Base-by-base conservation (phyloP, 768 basidiomycete species). In the Boletus huronensis region DNA sequence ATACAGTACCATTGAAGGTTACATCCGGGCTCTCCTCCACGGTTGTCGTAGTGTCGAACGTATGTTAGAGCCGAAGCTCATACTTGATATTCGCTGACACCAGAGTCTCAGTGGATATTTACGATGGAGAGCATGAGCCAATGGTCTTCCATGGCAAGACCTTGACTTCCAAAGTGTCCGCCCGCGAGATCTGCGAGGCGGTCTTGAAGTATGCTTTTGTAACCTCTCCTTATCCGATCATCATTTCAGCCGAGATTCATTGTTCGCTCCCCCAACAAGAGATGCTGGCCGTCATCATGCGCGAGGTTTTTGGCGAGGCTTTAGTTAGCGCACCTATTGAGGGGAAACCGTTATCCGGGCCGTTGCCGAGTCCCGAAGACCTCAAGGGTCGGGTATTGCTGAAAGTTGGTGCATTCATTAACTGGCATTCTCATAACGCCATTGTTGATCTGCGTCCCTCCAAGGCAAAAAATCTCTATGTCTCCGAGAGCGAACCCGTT, bases 1-100 rank as follows among this genome's bases (percentile, higher is more conserved):
- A 5, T 83, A 87, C 29, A 93, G 90, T 57, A 94, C 94, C 0
- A 83, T 92, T 26, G 95, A 97, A 64, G 84, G 96, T 0, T 98
- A 98, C 67, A 93, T 98, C 52, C 79, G 96, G 0, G 94, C 94
- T 1, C 74, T 98, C 38, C 76, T 97, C 39, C 90, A 89, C 47
- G 83, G 91, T 34, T 96, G 94, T 67, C 82, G 95, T n/a, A 93
- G 90, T 52, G 95, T 98, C 28, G 95, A 98, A 71, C 70, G 95
- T 94, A 62, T 59, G 88, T 79, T n/a, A 29, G 48, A 32, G 6
- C 23, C 38, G n/a, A 44, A 46, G 29, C 42, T 32, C 42, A 40
- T 40, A 6, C 29, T 25, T 6, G 26, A 42, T 49, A 21, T 34
- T 44, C 8, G 43, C 32, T 48, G 28, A 52, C 38, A 9, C 38